Evolutionary conservation across 2,329 filamentous ascomycete species (phyloP).

Genomic region (Colletotrichum sidae): DNA sequence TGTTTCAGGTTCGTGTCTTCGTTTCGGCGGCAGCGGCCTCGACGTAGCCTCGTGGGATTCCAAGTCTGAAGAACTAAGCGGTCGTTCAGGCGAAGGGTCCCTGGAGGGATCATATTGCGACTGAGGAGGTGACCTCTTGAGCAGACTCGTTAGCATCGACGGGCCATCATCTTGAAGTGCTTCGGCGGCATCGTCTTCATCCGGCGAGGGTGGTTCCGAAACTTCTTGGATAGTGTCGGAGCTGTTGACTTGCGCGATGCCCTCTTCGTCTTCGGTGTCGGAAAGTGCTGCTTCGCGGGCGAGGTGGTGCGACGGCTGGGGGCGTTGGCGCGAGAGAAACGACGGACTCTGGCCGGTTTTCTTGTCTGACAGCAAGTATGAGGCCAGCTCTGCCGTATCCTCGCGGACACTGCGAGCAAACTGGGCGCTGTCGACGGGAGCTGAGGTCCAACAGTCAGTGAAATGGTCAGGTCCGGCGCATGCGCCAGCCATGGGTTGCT

Average conservation of each 20-base stretch:
- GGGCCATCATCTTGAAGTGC: slow-evolving; percentile 47
- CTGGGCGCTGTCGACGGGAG: slow-evolving; percentile 74
- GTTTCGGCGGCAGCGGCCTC: slow-evolving; percentile 21
- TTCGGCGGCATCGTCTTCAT: slow-evolving; percentile 42
- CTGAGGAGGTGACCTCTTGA: slow-evolving; percentile 61
- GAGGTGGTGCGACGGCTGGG: slow-evolving; percentile 47
- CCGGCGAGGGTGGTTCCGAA: slow-evolving; percentile 66
- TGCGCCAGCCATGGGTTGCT: slow-evolving; percentile 38
- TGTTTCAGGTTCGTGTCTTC: slow-evolving; percentile 26
- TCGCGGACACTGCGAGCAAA: slow-evolving; percentile 85
- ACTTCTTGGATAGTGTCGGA: slow-evolving; percentile 71
- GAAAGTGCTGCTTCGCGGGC: slow-evolving; percentile 41
- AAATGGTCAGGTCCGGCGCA: slow-evolving; percentile 1
- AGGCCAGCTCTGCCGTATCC: slow-evolving; percentile 88
- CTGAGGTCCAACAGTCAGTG: slow-evolving; percentile 39
- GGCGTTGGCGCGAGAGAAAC: slow-evolving; percentile 56
- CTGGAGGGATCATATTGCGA: slow-evolving; percentile 37
- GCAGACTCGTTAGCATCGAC: slow-evolving; percentile 61
- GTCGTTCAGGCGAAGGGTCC: slow-evolving; percentile 42
- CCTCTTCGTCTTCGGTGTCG: slow-evolving; percentile 43
- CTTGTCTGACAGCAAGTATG: slow-evolving; percentile 79
- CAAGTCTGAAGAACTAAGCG: slow-evolving; percentile 29
- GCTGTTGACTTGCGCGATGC: slow-evolving; percentile 39
- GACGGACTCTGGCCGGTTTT: slow-evolving; percentile 56
- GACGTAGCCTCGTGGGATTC: slow-evolving; percentile 17